phyloP scores from a whole-genome alignment of 179 eudicot species.

The Silene noctiflora region DNA sequence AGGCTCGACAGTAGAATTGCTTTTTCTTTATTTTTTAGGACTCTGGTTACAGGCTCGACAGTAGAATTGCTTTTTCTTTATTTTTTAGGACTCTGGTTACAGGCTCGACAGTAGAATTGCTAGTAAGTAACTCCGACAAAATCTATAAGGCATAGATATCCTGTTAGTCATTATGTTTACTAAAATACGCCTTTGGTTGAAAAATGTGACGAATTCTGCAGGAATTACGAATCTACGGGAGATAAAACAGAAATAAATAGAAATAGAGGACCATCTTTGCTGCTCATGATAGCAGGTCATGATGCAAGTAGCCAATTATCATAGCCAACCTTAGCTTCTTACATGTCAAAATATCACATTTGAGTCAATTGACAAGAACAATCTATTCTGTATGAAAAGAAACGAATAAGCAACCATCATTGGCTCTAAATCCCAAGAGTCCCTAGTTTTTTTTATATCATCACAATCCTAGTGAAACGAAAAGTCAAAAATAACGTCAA shows the following conservation, averaged over 20 bases:
- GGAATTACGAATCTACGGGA: not conserved
- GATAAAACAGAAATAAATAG: not conserved
- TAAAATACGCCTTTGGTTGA: not conserved
- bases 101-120: no score
- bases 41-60: no score
- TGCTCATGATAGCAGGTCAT: not conserved
- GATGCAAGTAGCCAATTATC: not conserved
- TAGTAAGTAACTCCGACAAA: no score
- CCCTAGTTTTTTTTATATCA: not conserved
- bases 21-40: no score
- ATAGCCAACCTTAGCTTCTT: not conserved
- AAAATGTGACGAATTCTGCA: not conserved
- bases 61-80: no score
- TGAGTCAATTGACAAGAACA: not conserved
- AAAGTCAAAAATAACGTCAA: not conserved
- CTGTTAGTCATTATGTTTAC: not conserved
- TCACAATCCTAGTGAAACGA: not conserved
- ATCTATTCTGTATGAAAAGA: not conserved
- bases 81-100: no score
- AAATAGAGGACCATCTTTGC: not conserved
- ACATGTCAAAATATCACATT: not conserved
- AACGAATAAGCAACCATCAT: not conserved
- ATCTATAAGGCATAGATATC: no score
- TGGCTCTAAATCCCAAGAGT: not conserved
- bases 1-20: no score